These are phyloP conservation scores for Cubamyces lactineus DNA, from an alignment of 768 basidiomycete species.

Conservation along the genomic window DNA sequence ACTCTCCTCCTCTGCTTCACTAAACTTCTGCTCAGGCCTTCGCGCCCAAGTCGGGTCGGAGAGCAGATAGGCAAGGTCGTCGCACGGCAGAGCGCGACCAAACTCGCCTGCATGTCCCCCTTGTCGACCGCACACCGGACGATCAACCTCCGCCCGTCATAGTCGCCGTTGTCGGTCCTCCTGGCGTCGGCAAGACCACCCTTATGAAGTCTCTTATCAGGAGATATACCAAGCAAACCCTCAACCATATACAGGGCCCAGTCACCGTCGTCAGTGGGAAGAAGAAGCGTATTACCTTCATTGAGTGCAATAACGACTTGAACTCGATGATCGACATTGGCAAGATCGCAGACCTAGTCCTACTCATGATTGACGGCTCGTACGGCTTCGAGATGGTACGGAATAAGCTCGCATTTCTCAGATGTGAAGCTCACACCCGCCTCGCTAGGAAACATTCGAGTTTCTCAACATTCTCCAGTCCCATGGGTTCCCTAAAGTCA, in stretches of 20 bases:
- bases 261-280: conserved; percentile 95
- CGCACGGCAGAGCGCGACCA: conserved; percentile 94
- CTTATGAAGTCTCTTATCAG: conserved; percentile 89
- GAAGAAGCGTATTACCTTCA: conserved; percentile 89
- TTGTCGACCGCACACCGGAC: conserved; percentile 93
- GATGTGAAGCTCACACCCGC: conserved; percentile 5
- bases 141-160: conserved; percentile 91
- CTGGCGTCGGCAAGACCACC: conserved; percentile 96
- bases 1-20: conserved; percentile 8
- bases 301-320: conserved; percentile 97
- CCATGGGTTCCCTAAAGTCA: conserved; percentile 98
- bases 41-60: conserved; percentile 86
- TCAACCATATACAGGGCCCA: conserved; percentile 89
- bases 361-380: conserved; percentile 97
- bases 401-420: background rate
- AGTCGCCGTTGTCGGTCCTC: conserved; percentile 93
- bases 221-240: conserved; percentile 91
- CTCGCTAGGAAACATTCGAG: conserved; percentile 90
- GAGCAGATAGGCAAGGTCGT: conserved; percentile 87
- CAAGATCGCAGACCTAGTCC: conserved; percentile 93
- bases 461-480: conserved; percentile 96
- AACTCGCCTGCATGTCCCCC: conserved; percentile 92
- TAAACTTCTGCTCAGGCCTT: conserved; percentile 64
- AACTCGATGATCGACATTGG: conserved; percentile 99
- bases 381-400: conserved; percentile 99